A percentile compares a stretch with the other conserved stretches of the same genome.
These are phyloP conservation scores for Macadamia integrifolia DNA, from an alignment of 164 flowering plant genomes.

Conservation along the genomic window DNA sequence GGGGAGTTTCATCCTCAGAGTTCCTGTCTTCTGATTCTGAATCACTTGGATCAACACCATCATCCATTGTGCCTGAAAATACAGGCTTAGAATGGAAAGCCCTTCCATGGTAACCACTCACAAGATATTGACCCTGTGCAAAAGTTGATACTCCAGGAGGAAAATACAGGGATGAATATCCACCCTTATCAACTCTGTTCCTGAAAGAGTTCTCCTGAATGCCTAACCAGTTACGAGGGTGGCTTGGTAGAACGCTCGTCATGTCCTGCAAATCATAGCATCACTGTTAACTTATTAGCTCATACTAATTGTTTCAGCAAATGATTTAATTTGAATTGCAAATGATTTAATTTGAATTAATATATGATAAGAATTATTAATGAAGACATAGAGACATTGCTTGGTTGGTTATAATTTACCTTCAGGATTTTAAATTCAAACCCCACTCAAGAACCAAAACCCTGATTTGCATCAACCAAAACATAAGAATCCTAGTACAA, in stretches of 20 bases:
- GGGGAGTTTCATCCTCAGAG: constrained; percentile 24
- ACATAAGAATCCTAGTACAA: too few species aligned
- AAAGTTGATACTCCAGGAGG: constrained; percentile 19
- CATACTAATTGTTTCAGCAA: neutral
- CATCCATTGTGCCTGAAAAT: constrained; percentile 30
- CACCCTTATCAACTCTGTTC: constrained; percentile 23
- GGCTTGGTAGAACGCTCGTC: constrained; percentile 35
- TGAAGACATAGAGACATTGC: neutral
- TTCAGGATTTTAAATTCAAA: neutral
- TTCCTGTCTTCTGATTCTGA: constrained; percentile 31
- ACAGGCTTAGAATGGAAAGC: constrained; percentile 21
- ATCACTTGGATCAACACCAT: constrained; percentile 33
- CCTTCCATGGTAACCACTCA: constrained; percentile 14
- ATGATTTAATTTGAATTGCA: too few species aligned
- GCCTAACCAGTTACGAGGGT: constrained; percentile 31
- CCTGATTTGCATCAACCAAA: too few species aligned
- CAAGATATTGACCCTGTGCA: constrained; percentile 19
- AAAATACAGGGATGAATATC: constrained; percentile 16
- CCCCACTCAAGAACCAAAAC: neutral
- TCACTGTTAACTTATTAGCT: neutral
- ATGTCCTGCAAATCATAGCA: constrained; percentile 33
- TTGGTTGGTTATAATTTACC: neutral
- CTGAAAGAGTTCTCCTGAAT: constrained; percentile 20
- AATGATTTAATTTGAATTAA: too few species aligned
- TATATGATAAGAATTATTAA: neutral